Base-by-base conservation (phyloP, 1,284 basidiomycete species). In the Ustilago loliicola region DNA sequence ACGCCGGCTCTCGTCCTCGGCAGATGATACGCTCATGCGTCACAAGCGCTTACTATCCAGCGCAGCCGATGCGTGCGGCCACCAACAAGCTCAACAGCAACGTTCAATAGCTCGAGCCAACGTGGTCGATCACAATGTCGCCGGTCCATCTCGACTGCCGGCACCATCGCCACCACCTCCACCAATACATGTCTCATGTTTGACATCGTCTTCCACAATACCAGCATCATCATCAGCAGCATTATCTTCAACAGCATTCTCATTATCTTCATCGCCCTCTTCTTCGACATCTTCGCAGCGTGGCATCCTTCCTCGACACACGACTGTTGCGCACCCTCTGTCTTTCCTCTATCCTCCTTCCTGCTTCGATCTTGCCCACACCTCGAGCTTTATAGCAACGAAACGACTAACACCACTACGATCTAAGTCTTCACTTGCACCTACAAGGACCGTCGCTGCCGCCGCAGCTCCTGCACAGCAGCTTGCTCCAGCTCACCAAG, bases 1-100 rank as follows among this genome's bases (percentile, higher is more conserved):
- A 61, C 57, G 61, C 52, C 34, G 42, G 51, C 65, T 67, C 65
- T 67, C 42, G 59, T 65, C 67, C 72, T 70, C 53, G 72, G 56
- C 72, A 62, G 63, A 76, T 76, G 72, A 66, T 57, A 59, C 61
- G 53, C 63, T 48, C 61, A 76, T 76, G 72, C 72, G 64, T 63
- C 65, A 76, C 67, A 76, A 70, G 72, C 36, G 67, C 58, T 40
- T 71, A 50, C 50, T 71, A 45, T 61, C 55, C 56, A 66, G 61
- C 61, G 64, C 72, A 45, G 57, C 45, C 23, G 67, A 76, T 61
- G 71, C 71, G 53, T 72, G 45, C 9, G 27, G 57, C 32, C 52
- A 34, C 1, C 52, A 45, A 45, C 42, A 61, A 19, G 61, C 57
- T 56, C 30, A 61, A 17, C 52, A 40, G 29, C 23, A 56, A 27